These are phyloP conservation scores for Termitomyces eurrhizus DNA, from an alignment of 768 basidiomycete species.

Conservation along the genomic window DNA sequence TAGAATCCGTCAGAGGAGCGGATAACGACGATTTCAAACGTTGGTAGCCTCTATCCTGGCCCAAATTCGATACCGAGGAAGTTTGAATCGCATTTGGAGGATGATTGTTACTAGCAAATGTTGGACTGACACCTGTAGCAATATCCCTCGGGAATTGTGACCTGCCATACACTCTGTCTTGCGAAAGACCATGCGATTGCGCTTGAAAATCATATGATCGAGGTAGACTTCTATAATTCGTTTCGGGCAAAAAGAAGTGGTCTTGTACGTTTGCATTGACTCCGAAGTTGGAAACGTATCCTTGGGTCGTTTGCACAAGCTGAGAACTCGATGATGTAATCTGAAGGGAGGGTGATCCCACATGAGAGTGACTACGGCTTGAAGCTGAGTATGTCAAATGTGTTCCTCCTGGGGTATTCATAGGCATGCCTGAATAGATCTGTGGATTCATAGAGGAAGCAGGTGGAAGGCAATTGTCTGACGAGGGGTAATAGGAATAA, in stretches of 20 bases:
- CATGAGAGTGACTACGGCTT: neutral
- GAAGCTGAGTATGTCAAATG: neutral
- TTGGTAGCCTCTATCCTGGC: neutral
- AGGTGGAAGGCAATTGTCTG: neutral
- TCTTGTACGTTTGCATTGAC: neutral
- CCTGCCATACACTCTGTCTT: neutral
- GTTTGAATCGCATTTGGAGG: neutral
- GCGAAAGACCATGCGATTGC: neutral
- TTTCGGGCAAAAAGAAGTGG: neutral
- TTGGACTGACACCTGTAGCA: neutral
- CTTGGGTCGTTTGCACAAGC: neutral
- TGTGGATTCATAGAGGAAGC: neutral
- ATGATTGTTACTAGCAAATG: neutral
- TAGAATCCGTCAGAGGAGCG: neutral
- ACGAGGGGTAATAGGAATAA: neutral
- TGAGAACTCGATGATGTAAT: neutral
- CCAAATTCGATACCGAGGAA: neutral
- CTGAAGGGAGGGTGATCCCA: neutral
- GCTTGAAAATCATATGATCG: neutral
- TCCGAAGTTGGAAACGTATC: neutral
- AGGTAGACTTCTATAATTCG: neutral
- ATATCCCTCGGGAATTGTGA: neutral
- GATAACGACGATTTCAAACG: neutral
- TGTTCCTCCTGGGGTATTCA: neutral
- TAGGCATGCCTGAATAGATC: neutral